phyloP scores from a whole-genome alignment of 768 basidiomycete species.

The Chalciporus piperatus region DNA sequence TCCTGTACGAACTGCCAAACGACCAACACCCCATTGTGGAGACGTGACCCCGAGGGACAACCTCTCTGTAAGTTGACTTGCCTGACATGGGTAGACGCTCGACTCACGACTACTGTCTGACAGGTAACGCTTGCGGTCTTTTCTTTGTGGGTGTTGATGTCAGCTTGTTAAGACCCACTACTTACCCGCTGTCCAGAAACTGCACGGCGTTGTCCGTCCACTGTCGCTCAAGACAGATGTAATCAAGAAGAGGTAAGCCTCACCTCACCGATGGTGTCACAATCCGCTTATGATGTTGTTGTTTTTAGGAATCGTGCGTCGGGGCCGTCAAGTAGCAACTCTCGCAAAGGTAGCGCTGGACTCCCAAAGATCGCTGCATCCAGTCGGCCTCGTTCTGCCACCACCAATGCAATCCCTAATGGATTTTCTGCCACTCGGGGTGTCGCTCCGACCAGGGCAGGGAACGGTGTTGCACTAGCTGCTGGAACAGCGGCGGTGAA shows the following conservation, averaged over 20 bases:
- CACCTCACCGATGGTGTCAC: background rate
- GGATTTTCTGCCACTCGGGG: conserved; percentile 43
- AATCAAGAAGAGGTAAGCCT: conserved; percentile 85
- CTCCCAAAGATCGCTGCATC: conserved; percentile 77
- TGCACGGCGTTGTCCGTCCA: conserved; percentile 93
- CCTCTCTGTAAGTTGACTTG: conserved; percentile 67
- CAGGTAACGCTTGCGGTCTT: conserved; percentile 88
- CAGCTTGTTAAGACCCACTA: background rate
- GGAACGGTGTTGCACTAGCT: conserved; percentile 17
- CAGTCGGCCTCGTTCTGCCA: conserved; percentile 67
- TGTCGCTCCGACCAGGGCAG: conserved; percentile 31
- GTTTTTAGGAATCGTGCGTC: conserved; percentile 71
- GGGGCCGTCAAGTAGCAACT: conserved; percentile 60
- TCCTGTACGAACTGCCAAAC: conserved; percentile 94
- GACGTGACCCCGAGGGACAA: conserved; percentile 89
- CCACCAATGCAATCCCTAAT: conserved; percentile 56
- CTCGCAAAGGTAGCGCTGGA: conserved; percentile 59
- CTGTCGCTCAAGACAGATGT: conserved; percentile 95
- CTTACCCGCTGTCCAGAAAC: conserved; percentile 58
- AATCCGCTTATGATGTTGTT: background rate
- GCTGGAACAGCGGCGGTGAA: conserved; percentile 52
- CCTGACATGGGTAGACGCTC: conserved; percentile 7
- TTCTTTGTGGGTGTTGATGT: conserved; percentile 71
- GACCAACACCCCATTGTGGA: conserved; percentile 92
- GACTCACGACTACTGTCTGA: conserved; percentile 11